Evolutionary conservation across 164 flowering plant genomes (phyloP), one percentile per base, ranked within the genome.

Genomic region (Aristolochia californica): DNA sequence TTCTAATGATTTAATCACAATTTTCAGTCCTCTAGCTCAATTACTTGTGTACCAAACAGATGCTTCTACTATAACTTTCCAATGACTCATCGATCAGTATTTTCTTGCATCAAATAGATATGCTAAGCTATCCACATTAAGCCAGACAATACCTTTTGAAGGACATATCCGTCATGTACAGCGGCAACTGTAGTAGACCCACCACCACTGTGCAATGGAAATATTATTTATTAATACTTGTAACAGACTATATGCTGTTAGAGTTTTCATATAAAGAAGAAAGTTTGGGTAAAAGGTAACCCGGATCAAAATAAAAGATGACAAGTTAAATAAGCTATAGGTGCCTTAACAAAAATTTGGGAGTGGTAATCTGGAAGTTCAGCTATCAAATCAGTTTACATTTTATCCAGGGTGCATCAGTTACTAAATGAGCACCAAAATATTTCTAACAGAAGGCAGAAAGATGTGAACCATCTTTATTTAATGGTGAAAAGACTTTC

Each of bases 161-260:
- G 93, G 67, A 93, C 97, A 70, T 84, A 89, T 52, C 97, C 97
- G 78, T 90, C 97, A 66, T 89, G 97, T 26, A 93, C 99, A 26
- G 99, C 90, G 40, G 93, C 87, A 62, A 89, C 77, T 13, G 95
- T 90, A 48, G 97, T 90, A 62, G 95, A 89, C 68, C 99, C 99
- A 71, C 97, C 97, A 50, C 99, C 99, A 79, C 97, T 93, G 75
- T 44, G 61, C 24, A 26, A 64, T 4, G 25, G 43, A 64, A 23
- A 57, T 26, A 11, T 15, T 23, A 56, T 22, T 23, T 53, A 48
- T 67, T 58, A 68, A 53, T 43, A 62, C 25, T 56, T 2, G 21
- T 18, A 56, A 56, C 16, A 54, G n/a, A 12, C 5, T 17, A 13
- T 34, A 25, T 23, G 22, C 56, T 26, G 4, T 26, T 16, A 11